Conservation (phyloP, 768 basidiomycete genomes). For the Pholiota conissans region DNA sequence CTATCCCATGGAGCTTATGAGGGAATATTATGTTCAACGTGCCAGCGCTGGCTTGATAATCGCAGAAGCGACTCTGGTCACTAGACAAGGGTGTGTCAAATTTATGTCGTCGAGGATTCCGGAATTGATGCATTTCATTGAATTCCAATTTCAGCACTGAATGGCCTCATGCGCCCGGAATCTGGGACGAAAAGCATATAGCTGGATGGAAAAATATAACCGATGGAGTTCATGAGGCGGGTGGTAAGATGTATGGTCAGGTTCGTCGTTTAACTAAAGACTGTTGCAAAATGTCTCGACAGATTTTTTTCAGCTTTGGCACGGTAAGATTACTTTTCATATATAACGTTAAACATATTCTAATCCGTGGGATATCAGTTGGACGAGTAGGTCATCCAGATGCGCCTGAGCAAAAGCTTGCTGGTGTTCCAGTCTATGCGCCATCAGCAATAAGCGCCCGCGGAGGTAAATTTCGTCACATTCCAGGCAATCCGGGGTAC, state of each 20-base stretch:
- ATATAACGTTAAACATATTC: neutral
- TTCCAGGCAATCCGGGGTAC: constrained; percentile 37
- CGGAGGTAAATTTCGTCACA: constrained; percentile 37
- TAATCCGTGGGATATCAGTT: constrained; percentile 17
- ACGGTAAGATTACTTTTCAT: neutral
- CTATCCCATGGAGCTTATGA: constrained; percentile 34
- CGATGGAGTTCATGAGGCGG: constrained; percentile 39
- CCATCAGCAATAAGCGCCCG: constrained; percentile 42
- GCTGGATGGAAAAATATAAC: constrained; percentile 37
- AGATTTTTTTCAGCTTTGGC: neutral
- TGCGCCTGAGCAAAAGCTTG: constrained; percentile 35
- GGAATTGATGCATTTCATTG: no score
- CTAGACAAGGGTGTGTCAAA: constrained; percentile 28
- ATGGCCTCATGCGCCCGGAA: constrained; percentile 37
- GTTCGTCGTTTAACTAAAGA: constrained; percentile 14
- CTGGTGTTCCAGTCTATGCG: constrained; percentile 42
- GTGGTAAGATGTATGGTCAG: constrained; percentile 37
- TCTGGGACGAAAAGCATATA: constrained; percentile 37
- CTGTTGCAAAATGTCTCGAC: neutral
- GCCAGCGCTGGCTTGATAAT: constrained; percentile 33
- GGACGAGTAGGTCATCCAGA: constrained; percentile 37
- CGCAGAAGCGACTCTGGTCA: constrained; percentile 31
- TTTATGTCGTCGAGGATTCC: neutral
- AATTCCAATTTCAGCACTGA: no score
- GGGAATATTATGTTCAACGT: constrained; percentile 37